Percentiles rank a stretch among this genome's conserved stretches.
Evolutionary conservation across 192 early-diverging fungal genomes (phyloP).

Genomic region (Coemansia sp.): DNA sequence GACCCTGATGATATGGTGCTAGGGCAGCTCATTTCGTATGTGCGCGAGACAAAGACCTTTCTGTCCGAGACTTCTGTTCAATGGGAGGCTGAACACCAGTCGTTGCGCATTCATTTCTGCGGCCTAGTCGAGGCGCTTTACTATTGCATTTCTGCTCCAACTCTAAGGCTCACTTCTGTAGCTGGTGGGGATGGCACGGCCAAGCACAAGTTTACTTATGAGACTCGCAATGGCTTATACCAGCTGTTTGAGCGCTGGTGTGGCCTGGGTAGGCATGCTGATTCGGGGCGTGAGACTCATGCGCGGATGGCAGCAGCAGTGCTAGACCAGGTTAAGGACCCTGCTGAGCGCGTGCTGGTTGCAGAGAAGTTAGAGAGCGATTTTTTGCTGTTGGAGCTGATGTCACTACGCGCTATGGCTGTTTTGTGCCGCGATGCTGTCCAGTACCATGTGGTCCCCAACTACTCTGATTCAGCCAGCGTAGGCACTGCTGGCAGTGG

Average conservation of each 20-base stretch:
- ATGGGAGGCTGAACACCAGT: slow-evolving; percentile 84
- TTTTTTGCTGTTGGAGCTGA: slow-evolving; percentile 68
- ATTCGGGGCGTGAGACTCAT: slow-evolving; percentile 60
- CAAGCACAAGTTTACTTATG: slow-evolving; percentile 65
- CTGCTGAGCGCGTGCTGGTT: slow-evolving; percentile 61
- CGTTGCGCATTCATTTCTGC: slow-evolving; percentile 86
- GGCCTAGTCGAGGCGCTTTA: slow-evolving; percentile 84
- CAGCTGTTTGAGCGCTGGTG: slow-evolving; percentile 91
- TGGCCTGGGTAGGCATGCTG: slow-evolving; percentile 69
- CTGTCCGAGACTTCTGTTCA: slow-evolving; percentile 74
- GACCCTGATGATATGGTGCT: slow-evolving; percentile 60
- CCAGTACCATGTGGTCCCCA: neutral
- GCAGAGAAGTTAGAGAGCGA: slow-evolving; percentile 75
- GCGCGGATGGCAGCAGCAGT: slow-evolving; percentile 63
- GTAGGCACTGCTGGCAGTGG: slow-evolving; percentile 16
- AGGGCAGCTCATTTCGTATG: slow-evolving; percentile 66
- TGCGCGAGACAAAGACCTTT: slow-evolving; percentile 75
- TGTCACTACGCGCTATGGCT: slow-evolving; percentile 86
- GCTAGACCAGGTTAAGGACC: slow-evolving; percentile 72
- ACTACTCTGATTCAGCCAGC: neutral
- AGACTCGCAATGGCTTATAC: slow-evolving; percentile 74
- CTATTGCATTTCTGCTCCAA: slow-evolving; percentile 58
- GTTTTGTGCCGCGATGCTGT: slow-evolving; percentile 58
- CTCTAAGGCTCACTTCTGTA: neutral
- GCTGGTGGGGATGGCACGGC: neutral